phyloP scores from a whole-genome alignment of 768 basidiomycete genomes.

The Boletus subcaerulescens region DNA sequence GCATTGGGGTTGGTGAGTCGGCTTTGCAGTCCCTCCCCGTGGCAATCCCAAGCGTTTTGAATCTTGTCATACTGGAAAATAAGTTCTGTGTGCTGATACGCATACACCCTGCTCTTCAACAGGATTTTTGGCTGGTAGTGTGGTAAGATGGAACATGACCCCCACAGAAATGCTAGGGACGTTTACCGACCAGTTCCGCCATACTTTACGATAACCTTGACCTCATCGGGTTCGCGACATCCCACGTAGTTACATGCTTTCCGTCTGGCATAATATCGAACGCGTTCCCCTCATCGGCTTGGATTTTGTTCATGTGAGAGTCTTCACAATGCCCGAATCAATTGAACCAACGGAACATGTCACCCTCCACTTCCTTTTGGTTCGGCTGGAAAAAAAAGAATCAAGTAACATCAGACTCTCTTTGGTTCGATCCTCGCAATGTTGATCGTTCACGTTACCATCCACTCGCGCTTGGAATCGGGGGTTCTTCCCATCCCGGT shows the following conservation, averaged over 20 bases:
- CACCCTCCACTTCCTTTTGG: no score
- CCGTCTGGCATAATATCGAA: neutral
- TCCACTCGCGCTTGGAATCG: no score
- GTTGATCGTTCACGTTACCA: no score
- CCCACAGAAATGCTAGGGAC: slow-evolving; percentile 22
- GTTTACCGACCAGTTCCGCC: slow-evolving; percentile 11
- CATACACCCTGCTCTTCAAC: neutral
- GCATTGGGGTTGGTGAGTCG: slow-evolving; percentile 57
- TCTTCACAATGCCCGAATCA: neutral
- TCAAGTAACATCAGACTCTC: no score
- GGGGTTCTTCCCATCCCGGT: no score
- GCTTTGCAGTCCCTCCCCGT: neutral
- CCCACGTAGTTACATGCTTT: neutral
- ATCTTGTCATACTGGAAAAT: neutral
- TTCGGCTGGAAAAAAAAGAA: no score
- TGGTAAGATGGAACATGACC: slow-evolving; percentile 30
- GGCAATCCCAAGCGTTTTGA: neutral
- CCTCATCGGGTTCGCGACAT: neutral
- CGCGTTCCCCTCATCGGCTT: neutral
- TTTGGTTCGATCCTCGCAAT: no score
- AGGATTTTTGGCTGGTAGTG: slow-evolving; percentile 32
- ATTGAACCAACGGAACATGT: neutral
- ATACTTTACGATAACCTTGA: neutral
- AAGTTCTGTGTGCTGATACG: slow-evolving; percentile 6
- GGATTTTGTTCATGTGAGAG: neutral